Evolutionary conservation across 306 rosid genomes (phyloP).

Genomic region (Quercus suber): DNA sequence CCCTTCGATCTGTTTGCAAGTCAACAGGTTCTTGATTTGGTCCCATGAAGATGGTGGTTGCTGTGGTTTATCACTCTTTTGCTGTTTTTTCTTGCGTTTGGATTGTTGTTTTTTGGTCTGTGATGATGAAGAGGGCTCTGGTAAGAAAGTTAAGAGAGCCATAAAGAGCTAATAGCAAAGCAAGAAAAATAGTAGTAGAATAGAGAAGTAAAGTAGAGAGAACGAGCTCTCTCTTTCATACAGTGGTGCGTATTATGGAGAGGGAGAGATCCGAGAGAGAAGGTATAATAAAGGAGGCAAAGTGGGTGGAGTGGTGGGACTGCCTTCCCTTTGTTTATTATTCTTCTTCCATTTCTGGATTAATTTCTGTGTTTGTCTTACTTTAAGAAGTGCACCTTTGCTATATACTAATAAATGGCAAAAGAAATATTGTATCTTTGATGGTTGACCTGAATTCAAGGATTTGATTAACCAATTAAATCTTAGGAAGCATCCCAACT

Average conservation of each 20-base stretch:
- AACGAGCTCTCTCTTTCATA: slow-evolving; percentile 15
- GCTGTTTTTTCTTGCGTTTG: slow-evolving; percentile 37
- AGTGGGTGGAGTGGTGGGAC: slow-evolving; percentile 26
- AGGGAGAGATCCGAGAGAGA: neutral
- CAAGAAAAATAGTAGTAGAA: neutral
- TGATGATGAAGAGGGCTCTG: slow-evolving; percentile 32
- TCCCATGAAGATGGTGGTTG: slow-evolving; percentile 74
- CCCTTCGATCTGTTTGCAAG: slow-evolving; percentile 87
- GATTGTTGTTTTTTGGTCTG: slow-evolving; percentile 30
- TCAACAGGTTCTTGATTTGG: slow-evolving; percentile 78
- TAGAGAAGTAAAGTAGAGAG: neutral
- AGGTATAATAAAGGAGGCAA: slow-evolving; percentile 15
- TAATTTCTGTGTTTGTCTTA: slow-evolving; percentile 2
- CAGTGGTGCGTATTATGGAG: neutral
- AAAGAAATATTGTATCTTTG: neutral
- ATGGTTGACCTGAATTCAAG: slow-evolving; percentile 10
- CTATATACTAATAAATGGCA: neutral
- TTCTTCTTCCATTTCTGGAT: neutral
- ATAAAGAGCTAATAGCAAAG: slow-evolving; percentile 20
- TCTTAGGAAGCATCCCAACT: no score
- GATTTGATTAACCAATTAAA: no score
- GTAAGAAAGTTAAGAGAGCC: slow-evolving; percentile 59
- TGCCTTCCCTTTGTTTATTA: slow-evolving; percentile 3
- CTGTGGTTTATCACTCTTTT: slow-evolving; percentile 5
- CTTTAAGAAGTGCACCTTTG: neutral